Percentiles rank a stretch among this genome's conserved stretches.
Conservation (phyloP, 805 yeast species). For the Wickerhamiella brachini region DNA sequence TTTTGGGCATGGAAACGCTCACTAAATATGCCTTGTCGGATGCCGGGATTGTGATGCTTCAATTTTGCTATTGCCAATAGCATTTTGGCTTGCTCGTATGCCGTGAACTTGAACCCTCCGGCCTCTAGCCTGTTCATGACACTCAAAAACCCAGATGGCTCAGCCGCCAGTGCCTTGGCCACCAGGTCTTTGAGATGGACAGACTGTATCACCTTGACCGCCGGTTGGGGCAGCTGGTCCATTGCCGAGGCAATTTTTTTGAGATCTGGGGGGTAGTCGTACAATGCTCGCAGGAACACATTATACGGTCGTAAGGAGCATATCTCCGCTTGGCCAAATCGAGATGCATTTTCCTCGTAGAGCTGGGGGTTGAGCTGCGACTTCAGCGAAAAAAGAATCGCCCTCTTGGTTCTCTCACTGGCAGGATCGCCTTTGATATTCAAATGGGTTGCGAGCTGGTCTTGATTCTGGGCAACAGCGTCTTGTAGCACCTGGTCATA, state of each 20-base stretch:
- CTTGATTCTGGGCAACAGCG: slow-evolving; percentile 2
- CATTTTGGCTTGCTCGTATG: slow-evolving; percentile 20
- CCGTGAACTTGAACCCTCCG: slow-evolving; percentile 22
- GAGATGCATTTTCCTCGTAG: neutral
- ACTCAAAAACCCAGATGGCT: slow-evolving; percentile 7
- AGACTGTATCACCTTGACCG: slow-evolving; percentile 21
- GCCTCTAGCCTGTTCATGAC: slow-evolving; percentile 18
- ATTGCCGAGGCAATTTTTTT: slow-evolving; percentile 6
- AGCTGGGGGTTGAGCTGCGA: neutral
- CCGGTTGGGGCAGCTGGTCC: slow-evolving; percentile 22
- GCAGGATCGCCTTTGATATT: neutral
- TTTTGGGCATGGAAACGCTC: slow-evolving; percentile 5
- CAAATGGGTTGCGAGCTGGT: slow-evolving; percentile 2
- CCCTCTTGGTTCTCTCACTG: neutral
- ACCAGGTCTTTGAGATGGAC: slow-evolving; percentile 25
- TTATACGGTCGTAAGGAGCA: slow-evolving; percentile 1
- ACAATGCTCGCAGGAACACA: slow-evolving; percentile 4
- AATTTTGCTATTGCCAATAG: slow-evolving; percentile 11
- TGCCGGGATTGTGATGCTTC: neutral
- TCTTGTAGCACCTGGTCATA: slow-evolving; percentile 6
- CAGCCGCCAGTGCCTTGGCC: slow-evolving; percentile 7
- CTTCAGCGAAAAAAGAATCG: neutral
- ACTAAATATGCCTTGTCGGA: slow-evolving; percentile 6
- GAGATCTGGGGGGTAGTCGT: neutral
- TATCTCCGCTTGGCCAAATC: neutral